phyloP scores from a whole-genome alignment of 148 eudicot species.

The Chenopodium formosanum region DNA sequence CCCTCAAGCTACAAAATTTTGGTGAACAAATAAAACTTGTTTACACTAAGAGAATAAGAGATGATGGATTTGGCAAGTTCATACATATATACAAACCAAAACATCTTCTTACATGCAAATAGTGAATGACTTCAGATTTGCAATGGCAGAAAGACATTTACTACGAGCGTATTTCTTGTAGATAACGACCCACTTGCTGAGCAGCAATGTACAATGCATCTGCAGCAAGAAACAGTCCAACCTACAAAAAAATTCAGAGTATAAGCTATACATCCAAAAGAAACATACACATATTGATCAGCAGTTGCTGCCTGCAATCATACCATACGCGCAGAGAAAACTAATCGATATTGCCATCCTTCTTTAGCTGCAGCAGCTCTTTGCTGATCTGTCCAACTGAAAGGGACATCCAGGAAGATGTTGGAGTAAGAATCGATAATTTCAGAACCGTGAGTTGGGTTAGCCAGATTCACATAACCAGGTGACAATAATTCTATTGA shows the following conservation, averaged over 20 bases:
- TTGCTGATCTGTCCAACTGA: constrained; percentile 97
- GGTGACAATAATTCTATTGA: not conserved
- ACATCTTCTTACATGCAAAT: not conserved
- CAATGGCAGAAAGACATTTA: constrained; percentile 21
- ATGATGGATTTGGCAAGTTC: not conserved
- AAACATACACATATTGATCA: not conserved
- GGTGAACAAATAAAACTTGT: not conserved
- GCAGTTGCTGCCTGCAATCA: constrained; percentile 10
- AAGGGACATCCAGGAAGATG: not conserved
- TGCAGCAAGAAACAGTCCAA: constrained; percentile 68
- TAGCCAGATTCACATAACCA: not conserved
- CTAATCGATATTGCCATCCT: constrained; percentile 86
- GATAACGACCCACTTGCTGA: constrained; percentile 66
- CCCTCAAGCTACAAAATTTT: constrained; percentile 25
- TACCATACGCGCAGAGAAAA: constrained; percentile 89
- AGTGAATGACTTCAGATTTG: not conserved
- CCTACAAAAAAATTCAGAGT: constrained; percentile 32
- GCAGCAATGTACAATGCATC: constrained; percentile 80
- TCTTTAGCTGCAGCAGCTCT: constrained; percentile 80
- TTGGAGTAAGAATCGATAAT: not conserved
- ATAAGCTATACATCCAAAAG: not conserved
- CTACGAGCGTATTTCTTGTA: constrained; percentile 69
- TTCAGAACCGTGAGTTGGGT: not conserved
- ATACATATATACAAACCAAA: not conserved
- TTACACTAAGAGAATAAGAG: not conserved